Evolutionary conservation across 2,329 filamentous ascomycete genomes (phyloP), one percentile per base, ranked within the genome.

Genomic region (Tolypocladium tundrense): DNA sequence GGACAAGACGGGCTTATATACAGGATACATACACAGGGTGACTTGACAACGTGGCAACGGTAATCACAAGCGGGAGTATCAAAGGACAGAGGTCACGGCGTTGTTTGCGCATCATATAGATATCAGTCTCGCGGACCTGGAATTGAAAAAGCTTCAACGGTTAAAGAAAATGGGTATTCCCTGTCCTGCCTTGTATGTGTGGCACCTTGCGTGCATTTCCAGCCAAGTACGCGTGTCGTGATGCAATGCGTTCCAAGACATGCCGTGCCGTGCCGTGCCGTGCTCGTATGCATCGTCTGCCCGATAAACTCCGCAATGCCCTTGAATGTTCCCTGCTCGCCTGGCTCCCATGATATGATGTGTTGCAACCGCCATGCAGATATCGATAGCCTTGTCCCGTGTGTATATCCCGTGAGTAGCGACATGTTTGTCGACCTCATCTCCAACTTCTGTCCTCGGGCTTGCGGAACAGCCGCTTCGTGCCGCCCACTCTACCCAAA

Each of bases 401-500:
- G 24, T 31, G 9, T 5, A 31, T 50, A 33, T 19, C 27, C 6
- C 45, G 14, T 33, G n/a, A 50, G 16, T 50, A 16, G n/a, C 5
- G 27, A 33, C 6, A 5, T 27, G 6, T 33, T 11, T 10, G 24
- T n/a, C 27, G 19, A 39, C 37, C 8, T 41, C 45, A 51, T 41
- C 55, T 45, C 45, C 45, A 51, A 4, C 3, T 33, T 27, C 39
- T 41, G 39, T 57, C 48, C 51, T 70, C 66, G 9, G 60, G 69
- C 70, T 78, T 79, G 66, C 84, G 78, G 66, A 88, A 90, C 55
- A 92, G 69, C 64, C 89, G 80, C 74, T 88, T 88, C 19, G 88
- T 91, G 9, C 81, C 83, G 2, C 88, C 88, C 6, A 87, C 84
- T 68, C 82, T 89, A 51, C 87, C 86, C 63, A 91, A 72, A 62